Base-by-base conservation (phyloP, 495 filamentous ascomycete genomes). In the Astrothelium macrocarpum region DNA sequence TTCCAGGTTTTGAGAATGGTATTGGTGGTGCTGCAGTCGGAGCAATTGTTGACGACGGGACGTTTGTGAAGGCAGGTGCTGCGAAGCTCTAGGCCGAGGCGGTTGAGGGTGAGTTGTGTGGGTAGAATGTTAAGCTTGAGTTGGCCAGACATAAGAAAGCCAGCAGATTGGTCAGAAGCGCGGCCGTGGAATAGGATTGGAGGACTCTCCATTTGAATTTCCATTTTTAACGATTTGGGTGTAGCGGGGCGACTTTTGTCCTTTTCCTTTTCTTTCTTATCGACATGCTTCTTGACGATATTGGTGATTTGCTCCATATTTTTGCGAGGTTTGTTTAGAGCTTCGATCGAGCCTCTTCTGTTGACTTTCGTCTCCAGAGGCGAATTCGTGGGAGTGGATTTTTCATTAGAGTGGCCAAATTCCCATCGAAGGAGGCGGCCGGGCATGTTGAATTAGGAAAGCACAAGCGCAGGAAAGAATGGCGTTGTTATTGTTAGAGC, bases 131-230 rank as follows among this genome's bases (percentile, higher is more conserved):
- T 74, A n/a, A 96, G 72, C 63, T 85, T 82, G 65, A 97, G 76
- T 63, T 90, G 90, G 43, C 91, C 92, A 1, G 90, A 95, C 45
- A 97, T 83, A 42, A 99, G 76, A 7, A 94, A 91, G 60, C 94
- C 94, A 7, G 86, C 89, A 28, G 91, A 96, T 66, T 81, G 82
- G 29, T 61, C 31, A 58, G 85, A 79, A 1, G 90, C 79, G 9
- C 80, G 77, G 23, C 90, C 91, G 69, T 92, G 91, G 77, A 95
- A 87, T 18, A 96, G 83, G 11, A 93, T 78, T 1, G 94, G 94
- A 0, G 94, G 90, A 1, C 90, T 95, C 77, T 99, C 94, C 62
- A 97, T 88, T 39, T 84, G 78, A 75, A 93, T 84, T 28, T 86
- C 82, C 60, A 96, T 73, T 59, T 82, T 84, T n/a, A 84, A 84